phyloP scores from a whole-genome alignment of 2,329 filamentous ascomycete species.

The Botrytis byssoidea region DNA sequence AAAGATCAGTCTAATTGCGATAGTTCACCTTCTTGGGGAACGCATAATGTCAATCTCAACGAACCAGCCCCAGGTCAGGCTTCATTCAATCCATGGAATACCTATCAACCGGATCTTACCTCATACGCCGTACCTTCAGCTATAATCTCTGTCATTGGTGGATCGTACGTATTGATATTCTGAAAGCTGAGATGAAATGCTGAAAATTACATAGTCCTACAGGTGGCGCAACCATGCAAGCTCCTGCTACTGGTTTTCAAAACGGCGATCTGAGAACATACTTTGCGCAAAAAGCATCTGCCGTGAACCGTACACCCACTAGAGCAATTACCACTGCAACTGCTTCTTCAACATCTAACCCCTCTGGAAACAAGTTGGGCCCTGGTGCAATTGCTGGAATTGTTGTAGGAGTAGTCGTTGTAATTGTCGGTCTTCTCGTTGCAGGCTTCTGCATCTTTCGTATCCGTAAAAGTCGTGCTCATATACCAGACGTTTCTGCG shows the following conservation, averaged over 20 bases:
- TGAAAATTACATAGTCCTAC: conserved; percentile 37
- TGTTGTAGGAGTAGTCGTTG: conserved; percentile 39
- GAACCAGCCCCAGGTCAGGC: conserved; percentile 47
- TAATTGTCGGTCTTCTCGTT: background rate
- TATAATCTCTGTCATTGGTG: conserved; percentile 52
- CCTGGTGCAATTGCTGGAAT: conserved; percentile 47
- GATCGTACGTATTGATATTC: conserved; percentile 35
- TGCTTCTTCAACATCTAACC: conserved; percentile 32
- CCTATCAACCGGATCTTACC: conserved; percentile 50
- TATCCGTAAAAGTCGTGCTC: conserved; percentile 1
- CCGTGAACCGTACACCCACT: conserved; percentile 51
- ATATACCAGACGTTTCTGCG: conserved; percentile 13
- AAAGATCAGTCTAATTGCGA: conserved; percentile 50
- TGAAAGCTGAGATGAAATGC: background rate
- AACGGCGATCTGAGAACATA: conserved; percentile 52
- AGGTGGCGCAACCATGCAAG: conserved; percentile 54
- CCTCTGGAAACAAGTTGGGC: conserved; percentile 32
- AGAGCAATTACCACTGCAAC: conserved; percentile 37
- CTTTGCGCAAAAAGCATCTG: conserved; percentile 50
- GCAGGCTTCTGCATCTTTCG: conserved; percentile 40
- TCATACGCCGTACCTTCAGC: conserved; percentile 54
- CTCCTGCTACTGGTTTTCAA: conserved; percentile 51
- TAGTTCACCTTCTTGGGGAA: conserved; percentile 51
- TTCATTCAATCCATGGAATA: conserved; percentile 46
- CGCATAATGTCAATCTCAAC: conserved; percentile 56